Base-by-base conservation (phyloP, 2,329 filamentous ascomycete genomes). In the Ascochyta lentis region DNA sequence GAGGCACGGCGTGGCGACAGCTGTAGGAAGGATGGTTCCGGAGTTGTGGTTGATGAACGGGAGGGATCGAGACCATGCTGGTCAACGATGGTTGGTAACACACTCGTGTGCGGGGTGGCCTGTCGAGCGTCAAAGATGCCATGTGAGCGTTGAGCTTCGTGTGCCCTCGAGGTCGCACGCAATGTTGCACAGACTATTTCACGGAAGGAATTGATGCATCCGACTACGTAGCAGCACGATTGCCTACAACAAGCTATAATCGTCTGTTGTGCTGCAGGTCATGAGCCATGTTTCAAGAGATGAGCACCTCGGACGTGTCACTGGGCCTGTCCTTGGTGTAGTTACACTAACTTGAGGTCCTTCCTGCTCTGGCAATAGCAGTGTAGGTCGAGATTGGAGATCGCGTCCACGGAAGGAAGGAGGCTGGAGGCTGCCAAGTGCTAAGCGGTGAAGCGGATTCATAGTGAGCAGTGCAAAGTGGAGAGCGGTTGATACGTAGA, bases 11-110 rank as follows among this genome's bases (percentile, higher is more conserved):
- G 47, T 56, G 47, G 53, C 53, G 42, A 13, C 43, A 27, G 43
- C 33, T 29, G 29, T 39, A 51, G 53, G 47, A 43, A 47, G 34
- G 47, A 51, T 51, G 33, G 43, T 56, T 51, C 53, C 53, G 53
- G 33, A 50, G 39, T 22, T 16, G 42, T 56, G 53, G 53, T 51
- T 51, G 53, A 56, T 56, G 53, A n/a, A 42, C 53, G 38, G 42
- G 42, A 56, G 43, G 47, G 42, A 56, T 56, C 38, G 42, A 40
- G 27, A 38, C 15, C 41, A 29, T 51, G 34, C 27, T 34, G 49
- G 35, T 38, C 39, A 24, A n/a, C 13, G 24, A 29, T 50, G 47
- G 45, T 54, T 49, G 40, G 47, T 33, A 46, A 46, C 42, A 22
- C 35, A 55, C 24, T n/a, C 1, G 15, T 41, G 29, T 50, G 42